Conservation (phyloP, 2,329 filamentous ascomycete species). For the Teratosphaeria gauchensis region DNA sequence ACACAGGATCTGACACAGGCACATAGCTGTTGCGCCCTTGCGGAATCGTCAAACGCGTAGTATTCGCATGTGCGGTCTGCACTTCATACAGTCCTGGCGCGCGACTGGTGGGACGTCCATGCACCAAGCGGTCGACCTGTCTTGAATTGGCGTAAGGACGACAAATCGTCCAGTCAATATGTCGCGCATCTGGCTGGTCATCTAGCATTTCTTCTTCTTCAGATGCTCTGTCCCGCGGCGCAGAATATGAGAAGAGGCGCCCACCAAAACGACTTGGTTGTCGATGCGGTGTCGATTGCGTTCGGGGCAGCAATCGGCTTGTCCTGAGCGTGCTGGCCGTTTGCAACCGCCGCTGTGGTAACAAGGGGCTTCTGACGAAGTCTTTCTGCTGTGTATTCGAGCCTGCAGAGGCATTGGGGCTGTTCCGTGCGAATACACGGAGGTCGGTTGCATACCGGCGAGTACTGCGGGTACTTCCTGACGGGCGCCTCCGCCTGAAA, state of each 20-base stretch:
- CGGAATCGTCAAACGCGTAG: neutral
- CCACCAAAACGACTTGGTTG: no score
- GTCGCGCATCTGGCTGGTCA: neutral
- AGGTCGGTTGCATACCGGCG: neutral
- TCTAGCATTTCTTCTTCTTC: conserved; percentile 9
- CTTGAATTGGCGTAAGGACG: conserved; percentile 5
- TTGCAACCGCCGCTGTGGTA: neutral
- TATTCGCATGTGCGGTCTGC: neutral
- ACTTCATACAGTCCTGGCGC: neutral
- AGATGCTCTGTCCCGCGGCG: neutral
- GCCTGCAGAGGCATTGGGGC: neutral
- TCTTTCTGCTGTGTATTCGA: neutral
- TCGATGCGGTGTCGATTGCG: neutral
- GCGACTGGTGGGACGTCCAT: conserved; percentile 1
- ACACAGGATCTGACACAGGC: neutral
- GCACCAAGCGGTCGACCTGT: conserved; percentile 8
- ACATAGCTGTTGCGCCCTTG: neutral
- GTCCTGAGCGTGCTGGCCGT: neutral
- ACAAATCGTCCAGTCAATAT: neutral
- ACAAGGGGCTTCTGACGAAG: neutral
- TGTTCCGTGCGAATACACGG: neutral
- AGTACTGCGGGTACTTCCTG: neutral
- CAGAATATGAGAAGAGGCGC: no score
- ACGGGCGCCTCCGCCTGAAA: neutral
- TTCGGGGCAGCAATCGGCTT: neutral